Conservation (phyloP, 1,284 basidiomycete genomes). For the Ceratobasidium sp. region DNA sequence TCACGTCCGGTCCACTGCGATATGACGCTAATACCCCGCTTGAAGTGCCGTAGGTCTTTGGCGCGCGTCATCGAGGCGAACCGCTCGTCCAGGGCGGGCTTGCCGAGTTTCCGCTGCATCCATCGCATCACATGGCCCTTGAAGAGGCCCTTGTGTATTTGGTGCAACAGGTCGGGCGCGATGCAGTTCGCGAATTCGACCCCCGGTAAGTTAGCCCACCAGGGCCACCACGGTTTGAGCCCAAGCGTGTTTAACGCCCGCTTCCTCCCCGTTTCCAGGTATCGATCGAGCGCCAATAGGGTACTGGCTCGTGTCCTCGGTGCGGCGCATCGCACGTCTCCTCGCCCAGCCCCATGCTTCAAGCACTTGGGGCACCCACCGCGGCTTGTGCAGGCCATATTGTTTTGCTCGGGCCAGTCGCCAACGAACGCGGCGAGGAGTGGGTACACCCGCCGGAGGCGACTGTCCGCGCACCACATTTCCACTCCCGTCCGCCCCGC, state of each 20-base stretch:
- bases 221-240: conserved; percentile 18
- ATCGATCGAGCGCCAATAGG: not conserved
- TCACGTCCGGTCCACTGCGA: conserved; percentile 19
- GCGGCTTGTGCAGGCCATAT: conserved; percentile 36
- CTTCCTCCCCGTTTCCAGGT: not conserved
- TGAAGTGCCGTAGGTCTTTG: not conserved
- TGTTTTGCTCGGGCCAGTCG: conserved; percentile 42
- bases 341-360: conserved; percentile 1
- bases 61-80: conserved; percentile 3
- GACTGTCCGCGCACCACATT: conserved; percentile 47
- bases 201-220: conserved; percentile 6
- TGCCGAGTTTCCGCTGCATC: not conserved
- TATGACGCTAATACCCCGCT: not conserved
- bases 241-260: not conserved
- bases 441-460: conserved; percentile 43
- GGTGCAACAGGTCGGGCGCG: conserved; percentile 54
- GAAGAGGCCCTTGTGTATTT: conserved; percentile 55
- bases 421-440: conserved; percentile 48
- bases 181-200: conserved; percentile 50
- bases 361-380: conserved; percentile 35
- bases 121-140: conserved; percentile 50
- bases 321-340: not conserved
- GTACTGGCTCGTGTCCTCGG: not conserved
- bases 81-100: not conserved
- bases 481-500: too few relatives aligned